These are phyloP conservation scores for Neostapfia colusana DNA, from an alignment of 176 grass and related monocot genomes.

Conservation along the genomic window DNA sequence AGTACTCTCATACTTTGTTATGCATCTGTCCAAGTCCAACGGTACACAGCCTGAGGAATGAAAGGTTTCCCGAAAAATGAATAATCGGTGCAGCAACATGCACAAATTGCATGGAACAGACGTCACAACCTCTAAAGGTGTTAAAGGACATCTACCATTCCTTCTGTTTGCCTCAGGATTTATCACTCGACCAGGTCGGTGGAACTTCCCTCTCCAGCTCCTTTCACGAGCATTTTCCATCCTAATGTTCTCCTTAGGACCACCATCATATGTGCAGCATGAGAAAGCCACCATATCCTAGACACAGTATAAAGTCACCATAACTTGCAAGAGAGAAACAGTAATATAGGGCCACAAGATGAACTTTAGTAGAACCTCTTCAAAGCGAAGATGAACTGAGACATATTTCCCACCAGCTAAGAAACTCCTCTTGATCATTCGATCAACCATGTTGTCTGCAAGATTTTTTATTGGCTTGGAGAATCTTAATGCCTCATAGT, in stretches of 20 bases:
- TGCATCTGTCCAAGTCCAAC: neutral
- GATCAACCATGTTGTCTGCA: constrained; percentile 72
- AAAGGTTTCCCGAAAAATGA: neutral
- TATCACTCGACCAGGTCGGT: constrained; percentile 71
- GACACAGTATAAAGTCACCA: constrained; percentile 24
- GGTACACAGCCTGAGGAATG: constrained; percentile 11
- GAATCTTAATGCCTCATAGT: constrained; percentile 88
- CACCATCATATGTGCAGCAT: constrained; percentile 88
- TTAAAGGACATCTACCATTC: constrained; percentile 82
- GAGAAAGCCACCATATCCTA: constrained; percentile 99
- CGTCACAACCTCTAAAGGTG: constrained; percentile 70
- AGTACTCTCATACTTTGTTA: neutral
- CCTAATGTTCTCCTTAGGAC: constrained; percentile 59
- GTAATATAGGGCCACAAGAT: constrained; percentile 2
- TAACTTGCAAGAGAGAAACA: constrained; percentile 16
- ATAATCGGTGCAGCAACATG: neutral
- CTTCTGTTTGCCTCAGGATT: constrained; percentile 82
- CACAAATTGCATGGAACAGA: constrained; percentile 27
- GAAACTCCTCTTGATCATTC: constrained; percentile 77
- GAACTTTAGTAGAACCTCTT: constrained; percentile 59
- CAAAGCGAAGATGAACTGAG: constrained; percentile 94
- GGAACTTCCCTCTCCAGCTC: constrained; percentile 93
- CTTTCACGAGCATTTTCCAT: constrained; percentile 89
- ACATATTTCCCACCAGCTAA: constrained; percentile 72
- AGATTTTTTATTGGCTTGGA: constrained; percentile 74